phyloP scores from a whole-genome alignment of 768 basidiomycete genomes.

The Agaricus blazei region DNA sequence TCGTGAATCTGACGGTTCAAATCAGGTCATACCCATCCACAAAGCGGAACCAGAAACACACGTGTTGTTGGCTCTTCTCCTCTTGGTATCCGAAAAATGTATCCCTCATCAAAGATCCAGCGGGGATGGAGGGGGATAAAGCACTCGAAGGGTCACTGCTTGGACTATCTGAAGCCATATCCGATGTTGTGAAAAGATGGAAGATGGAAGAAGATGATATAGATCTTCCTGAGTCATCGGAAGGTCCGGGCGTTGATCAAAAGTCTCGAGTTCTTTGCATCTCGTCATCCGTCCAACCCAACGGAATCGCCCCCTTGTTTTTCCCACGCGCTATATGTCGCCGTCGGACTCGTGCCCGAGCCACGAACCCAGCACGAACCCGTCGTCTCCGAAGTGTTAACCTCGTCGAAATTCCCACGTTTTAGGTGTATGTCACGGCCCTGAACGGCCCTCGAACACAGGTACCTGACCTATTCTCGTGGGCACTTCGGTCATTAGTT shows the following conservation, averaged over 20 bases:
- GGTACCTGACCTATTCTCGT: no score
- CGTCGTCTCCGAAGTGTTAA: no score
- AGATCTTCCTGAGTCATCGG: neutral
- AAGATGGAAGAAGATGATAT: neutral
- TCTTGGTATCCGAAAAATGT: conserved; percentile 79
- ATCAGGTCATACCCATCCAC: neutral
- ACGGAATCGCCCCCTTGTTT: no score
- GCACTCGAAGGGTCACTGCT: neutral
- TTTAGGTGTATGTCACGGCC: no score
- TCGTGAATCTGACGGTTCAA: conserved; percentile 58
- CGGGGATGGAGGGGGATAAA: conserved; percentile 5
- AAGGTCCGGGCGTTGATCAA: neutral
- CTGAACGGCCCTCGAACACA: no score
- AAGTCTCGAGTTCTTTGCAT: neutral
- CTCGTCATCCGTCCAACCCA: no score
- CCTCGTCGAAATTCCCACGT: no score
- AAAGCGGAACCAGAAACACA: conserved; percentile 27
- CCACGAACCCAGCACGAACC: no score
- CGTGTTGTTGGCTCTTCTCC: conserved; percentile 72
- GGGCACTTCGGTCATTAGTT: no score
- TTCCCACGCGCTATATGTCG: no score
- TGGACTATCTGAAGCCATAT: neutral
- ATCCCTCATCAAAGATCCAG: conserved; percentile 38
- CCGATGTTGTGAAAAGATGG: neutral
- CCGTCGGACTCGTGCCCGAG: no score